Evolutionary conservation across 2,329 filamentous ascomycete species (phyloP).

Genomic region (Pseudomassariella vexata): DNA sequence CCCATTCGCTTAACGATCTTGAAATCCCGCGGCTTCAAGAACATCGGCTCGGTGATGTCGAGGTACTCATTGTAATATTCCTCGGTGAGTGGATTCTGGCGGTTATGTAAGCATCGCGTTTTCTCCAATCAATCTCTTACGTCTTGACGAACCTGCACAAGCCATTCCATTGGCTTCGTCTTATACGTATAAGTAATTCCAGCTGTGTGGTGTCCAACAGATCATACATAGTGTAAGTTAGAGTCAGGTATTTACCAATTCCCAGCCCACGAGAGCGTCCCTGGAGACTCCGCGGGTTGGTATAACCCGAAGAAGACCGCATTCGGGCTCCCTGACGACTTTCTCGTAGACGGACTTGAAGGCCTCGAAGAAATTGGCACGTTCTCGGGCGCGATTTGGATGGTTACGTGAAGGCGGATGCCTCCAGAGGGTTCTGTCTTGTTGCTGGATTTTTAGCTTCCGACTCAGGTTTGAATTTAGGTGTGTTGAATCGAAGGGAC

Average conservation of each 20-base stretch:
- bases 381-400: conserved; percentile 19
- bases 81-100: conserved; percentile 29
- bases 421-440: conserved; percentile 7
- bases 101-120: neutral
- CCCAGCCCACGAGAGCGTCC: conserved; percentile 32
- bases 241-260: conserved; percentile 34
- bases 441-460: no score
- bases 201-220: no score
- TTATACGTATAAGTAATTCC: no score
- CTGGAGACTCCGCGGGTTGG: conserved; percentile 26
- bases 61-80: conserved; percentile 35
- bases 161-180: conserved; percentile 23
- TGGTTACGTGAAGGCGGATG: conserved; percentile 20
- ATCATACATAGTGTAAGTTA: no score
- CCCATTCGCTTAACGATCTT: no score
- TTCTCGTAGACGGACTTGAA: conserved; percentile 32
- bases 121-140: neutral
- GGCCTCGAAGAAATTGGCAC: conserved; percentile 15
- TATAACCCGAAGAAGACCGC: conserved; percentile 38
- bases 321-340: conserved; percentile 35
- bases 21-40: conserved; percentile 29
- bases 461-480: no score
- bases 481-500: no score
- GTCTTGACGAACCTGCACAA: conserved; percentile 15
- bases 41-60: conserved; percentile 30